Base-by-base conservation (phyloP, 768 basidiomycete species). In the Rhodotorula graminis region DNA sequence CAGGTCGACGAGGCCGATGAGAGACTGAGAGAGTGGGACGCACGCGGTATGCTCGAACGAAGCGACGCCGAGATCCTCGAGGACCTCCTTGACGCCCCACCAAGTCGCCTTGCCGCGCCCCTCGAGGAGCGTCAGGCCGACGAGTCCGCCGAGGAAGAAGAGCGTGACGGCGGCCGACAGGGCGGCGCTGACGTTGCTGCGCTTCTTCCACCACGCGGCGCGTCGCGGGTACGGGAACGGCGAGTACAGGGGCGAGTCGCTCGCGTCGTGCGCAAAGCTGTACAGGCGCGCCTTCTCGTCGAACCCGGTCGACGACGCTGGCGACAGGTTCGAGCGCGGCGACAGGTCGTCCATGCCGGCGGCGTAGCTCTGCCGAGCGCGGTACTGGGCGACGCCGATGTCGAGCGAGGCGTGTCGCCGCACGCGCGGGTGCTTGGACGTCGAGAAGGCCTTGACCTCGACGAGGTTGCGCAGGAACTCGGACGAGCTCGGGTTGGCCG, bases 391-490 rank as follows among this genome's bases (percentile, higher is more conserved):
- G 23, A 50, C 53, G 47, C 65, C 65, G 3, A 59, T 9, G 37
- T 67, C 65, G 33, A 67, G 57, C 21, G 65, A 67, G 33, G 65
- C 58, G 23, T 67, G 65, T 18, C 65, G 65, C 37, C 57, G 57
- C 10, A 23, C 53, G 10, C 60, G 61, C 9, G 61, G 47, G 65
- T 59, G 59, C n/a, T 62, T 44, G 14, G 60, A 37, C 37, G 37
- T 37, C 37, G 37, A 63, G 31, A 63, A 40, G 3, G 56, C 15
- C 29, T n/a, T 46, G 23, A 19, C 42, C 29, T 33, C 52, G 23
- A 29, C 50, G n/a, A 53, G 50, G 40, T 61, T 52, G 47, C 66
- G 66, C 10, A 50, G 33, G 29, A 67, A 67, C 12, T 67, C 58
- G 46, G 55, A 25, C 27, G 47, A 31, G 31, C 37, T 46, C 31